These are phyloP conservation scores for Penicillium cinerascens DNA, from an alignment of 495 filamentous ascomycete genomes.

Conservation along the genomic window DNA sequence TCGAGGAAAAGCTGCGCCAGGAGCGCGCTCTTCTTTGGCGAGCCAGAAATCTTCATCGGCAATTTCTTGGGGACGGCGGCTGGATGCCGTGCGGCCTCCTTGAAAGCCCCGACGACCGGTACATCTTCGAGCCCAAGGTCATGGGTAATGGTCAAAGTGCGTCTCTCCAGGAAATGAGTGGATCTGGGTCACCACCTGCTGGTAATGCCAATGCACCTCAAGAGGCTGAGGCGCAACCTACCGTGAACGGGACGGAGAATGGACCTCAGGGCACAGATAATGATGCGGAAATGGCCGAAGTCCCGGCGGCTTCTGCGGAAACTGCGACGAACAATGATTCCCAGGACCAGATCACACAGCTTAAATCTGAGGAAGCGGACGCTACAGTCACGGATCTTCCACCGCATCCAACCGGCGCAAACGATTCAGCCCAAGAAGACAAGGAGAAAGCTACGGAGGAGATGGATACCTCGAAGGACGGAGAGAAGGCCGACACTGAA, in stretches of 20 bases:
- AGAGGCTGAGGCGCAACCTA: conserved; percentile 5
- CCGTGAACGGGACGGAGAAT: conserved; percentile 8
- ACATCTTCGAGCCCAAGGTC: conserved; percentile 39
- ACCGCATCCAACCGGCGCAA: conserved; percentile 25
- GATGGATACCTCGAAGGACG: conserved; percentile 10
- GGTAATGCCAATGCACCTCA: conserved; percentile 1
- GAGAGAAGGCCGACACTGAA: conserved; percentile 6
- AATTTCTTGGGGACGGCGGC: conserved; percentile 72
- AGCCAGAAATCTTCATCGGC: conserved; percentile 71
- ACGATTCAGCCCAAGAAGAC: conserved; percentile 1
- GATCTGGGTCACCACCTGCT: conserved; percentile 3
- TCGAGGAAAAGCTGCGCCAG: conserved; percentile 66
- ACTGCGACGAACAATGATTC: background rate
- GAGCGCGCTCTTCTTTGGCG: conserved; percentile 73
- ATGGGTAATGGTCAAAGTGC: conserved; percentile 14
- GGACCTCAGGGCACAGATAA: conserved; percentile 9
- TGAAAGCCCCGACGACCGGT: conserved; percentile 35
- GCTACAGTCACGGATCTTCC: conserved; percentile 37
- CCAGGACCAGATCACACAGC: conserved; percentile 17
- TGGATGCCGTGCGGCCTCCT: conserved; percentile 69
- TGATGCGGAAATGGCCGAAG: conserved; percentile 49
- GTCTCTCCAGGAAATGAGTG: conserved; percentile 18
- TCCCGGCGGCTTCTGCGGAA: conserved; percentile 7
- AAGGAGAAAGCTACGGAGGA: background rate
- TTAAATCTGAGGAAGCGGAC: conserved; percentile 43